phyloP scores from a whole-genome alignment of 2,329 filamentous ascomycete genomes.

The Pseudocercospora fijiensis region DNA sequence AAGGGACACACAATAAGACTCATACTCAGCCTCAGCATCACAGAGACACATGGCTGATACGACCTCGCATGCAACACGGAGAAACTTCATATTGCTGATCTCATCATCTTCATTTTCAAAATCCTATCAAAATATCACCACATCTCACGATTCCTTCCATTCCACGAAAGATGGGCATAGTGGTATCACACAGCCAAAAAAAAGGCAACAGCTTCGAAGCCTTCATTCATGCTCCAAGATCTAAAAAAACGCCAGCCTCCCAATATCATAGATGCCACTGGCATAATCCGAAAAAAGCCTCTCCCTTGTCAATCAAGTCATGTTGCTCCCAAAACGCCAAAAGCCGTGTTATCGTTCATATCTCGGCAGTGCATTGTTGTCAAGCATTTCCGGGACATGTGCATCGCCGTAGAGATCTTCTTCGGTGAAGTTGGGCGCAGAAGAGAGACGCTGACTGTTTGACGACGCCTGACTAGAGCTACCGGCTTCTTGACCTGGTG shows the following conservation, averaged over 20 bases:
- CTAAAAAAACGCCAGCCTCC: background rate
- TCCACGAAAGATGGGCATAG: background rate
- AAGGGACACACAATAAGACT: background rate
- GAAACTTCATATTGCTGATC: background rate
- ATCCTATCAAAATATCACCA: background rate
- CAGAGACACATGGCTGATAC: background rate
- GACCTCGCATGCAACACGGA: background rate
- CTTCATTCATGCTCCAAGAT: background rate
- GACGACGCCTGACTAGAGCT: constrained; percentile 10
- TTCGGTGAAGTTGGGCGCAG: constrained; percentile 19
- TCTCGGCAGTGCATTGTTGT: constrained; percentile 22
- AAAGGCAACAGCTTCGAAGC: too few relatives aligned
- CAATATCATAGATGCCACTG: background rate
- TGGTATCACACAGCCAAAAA: background rate
- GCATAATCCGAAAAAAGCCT: background rate
- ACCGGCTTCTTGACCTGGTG: constrained; percentile 27
- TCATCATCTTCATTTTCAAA: background rate
- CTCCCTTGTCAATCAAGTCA: background rate
- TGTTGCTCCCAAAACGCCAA: constrained; percentile 13
- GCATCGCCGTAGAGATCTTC: constrained; percentile 20
- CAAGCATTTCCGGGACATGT: constrained; percentile 11
- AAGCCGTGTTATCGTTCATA: constrained; percentile 23
- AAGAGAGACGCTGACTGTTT: constrained; percentile 9
- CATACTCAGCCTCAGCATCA: background rate
- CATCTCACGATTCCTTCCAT: background rate